These are phyloP conservation scores for Hansenula anomala DNA, from an alignment of 1,139 yeast genomes.

Conservation along the genomic window DNA sequence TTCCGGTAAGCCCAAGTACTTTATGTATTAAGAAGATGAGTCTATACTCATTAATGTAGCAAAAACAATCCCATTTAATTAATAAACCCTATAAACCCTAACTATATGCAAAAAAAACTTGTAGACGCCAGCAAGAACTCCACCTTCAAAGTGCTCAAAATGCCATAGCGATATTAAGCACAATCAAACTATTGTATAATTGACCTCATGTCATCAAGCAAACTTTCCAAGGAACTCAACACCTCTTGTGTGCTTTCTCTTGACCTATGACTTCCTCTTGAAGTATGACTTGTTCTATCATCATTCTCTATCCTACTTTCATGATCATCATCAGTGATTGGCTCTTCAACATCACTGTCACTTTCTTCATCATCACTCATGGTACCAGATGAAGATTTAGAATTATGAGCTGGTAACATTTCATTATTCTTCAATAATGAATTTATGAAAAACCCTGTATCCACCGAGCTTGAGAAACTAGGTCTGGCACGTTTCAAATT, in stretches of 20 bases:
- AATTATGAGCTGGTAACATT: conserved; percentile 2
- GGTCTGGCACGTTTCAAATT: not conserved
- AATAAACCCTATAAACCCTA: too few species aligned
- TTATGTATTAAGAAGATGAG: too few species aligned
- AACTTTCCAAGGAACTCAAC: not conserved
- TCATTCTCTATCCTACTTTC: not conserved
- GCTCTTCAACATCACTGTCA: not conserved
- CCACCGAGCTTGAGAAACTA: conserved; percentile 17
- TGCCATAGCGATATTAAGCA: too few species aligned
- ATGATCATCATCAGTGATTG: not conserved
- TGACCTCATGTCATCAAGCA: conserved; percentile 1
- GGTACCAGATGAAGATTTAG: not conserved
- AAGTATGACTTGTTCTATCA: not conserved
- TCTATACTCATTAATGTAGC: too few species aligned
- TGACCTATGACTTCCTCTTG: not conserved
- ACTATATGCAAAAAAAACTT: too few species aligned
- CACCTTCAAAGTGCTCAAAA: too few species aligned
- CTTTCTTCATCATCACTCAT: not conserved
- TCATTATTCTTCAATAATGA: conserved; percentile 2
- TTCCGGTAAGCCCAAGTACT: too few species aligned
- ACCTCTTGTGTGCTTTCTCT: not conserved
- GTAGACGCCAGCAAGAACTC: too few species aligned
- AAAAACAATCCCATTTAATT: too few species aligned
- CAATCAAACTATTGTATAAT: not conserved
- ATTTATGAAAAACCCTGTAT: conserved; percentile 17